Conservation (phyloP, 805 yeast genomes). For the Metschnikowia lachancei region DNA sequence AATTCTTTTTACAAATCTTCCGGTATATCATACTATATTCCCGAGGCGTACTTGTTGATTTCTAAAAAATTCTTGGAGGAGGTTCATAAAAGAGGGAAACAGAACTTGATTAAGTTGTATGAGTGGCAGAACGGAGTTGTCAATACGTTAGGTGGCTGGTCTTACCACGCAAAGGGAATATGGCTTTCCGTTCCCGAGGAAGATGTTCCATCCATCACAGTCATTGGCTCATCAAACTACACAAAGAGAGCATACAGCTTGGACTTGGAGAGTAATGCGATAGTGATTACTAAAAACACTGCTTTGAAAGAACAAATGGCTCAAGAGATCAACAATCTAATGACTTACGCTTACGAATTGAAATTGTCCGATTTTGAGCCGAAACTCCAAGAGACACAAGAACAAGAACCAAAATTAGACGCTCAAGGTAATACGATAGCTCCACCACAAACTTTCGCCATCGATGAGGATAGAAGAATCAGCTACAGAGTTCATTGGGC, state of each 20-base stretch:
- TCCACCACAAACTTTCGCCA: conserved; percentile 27
- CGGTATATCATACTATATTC: conserved; percentile 79
- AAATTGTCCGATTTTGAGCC: conserved; percentile 57
- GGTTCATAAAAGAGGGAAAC: conserved; percentile 42
- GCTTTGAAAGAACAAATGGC: conserved; percentile 56
- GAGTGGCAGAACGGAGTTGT: conserved; percentile 92
- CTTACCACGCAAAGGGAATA: conserved; percentile 95
- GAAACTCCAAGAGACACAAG: conserved; percentile 18
- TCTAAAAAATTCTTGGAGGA: conserved; percentile 65
- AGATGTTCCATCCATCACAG: conserved; percentile 63
- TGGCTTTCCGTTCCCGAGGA: conserved; percentile 72
- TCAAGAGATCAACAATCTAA: conserved; percentile 60
- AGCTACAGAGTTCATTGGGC: conserved; percentile 64
- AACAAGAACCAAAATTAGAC: conserved; percentile 15
- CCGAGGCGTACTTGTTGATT: conserved; percentile 79
- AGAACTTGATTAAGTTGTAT: conserved; percentile 49
- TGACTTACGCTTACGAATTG: conserved; percentile 51
- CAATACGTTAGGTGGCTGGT: conserved; percentile 84
- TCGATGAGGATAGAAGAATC: conserved; percentile 58
- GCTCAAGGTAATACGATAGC: conserved; percentile 20
- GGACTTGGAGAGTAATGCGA: conserved; percentile 86
- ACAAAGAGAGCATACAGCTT: conserved; percentile 84
- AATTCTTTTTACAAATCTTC: conserved; percentile 86
- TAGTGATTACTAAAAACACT: conserved; percentile 68
- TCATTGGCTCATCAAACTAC: conserved; percentile 91